These are phyloP conservation scores for Meyerozyma carpophila DNA, from an alignment of 1,139 yeast genomes.

Conservation along the genomic window DNA sequence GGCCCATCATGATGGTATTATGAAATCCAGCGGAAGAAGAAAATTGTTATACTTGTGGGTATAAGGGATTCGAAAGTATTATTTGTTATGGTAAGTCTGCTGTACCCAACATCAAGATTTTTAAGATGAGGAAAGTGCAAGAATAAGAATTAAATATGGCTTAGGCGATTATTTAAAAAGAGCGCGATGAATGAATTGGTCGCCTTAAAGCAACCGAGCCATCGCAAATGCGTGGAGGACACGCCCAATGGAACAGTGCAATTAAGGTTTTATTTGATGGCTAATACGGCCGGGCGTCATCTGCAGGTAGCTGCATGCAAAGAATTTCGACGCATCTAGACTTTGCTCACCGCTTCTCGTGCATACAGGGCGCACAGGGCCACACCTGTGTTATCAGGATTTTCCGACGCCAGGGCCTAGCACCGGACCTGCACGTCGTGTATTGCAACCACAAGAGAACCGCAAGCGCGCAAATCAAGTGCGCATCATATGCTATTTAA, in stretches of 20 bases:
- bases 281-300: neutral
- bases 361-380: neutral
- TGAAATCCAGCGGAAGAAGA: neutral
- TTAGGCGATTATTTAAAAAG: neutral
- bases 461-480: no score
- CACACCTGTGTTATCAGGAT: neutral
- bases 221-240: constrained; percentile 1
- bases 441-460: no score
- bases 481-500: neutral
- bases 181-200: neutral
- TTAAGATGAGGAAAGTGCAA: neutral
- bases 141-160: neutral
- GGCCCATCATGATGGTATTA: neutral
- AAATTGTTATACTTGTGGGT: no score
- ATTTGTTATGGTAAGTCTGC: neutral
- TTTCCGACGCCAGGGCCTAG: neutral
- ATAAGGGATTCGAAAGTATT: no score
- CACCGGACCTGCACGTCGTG: neutral
- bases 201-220: neutral
- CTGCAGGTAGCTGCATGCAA: constrained; percentile 1
- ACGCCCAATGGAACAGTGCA: neutral
- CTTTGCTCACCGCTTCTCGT: neutral
- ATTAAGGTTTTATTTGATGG: neutral
- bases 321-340: constrained; percentile 1
- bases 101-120: neutral